Conservation (phyloP, 192 early-diverging fungal species). For the Backusella luteola region DNA sequence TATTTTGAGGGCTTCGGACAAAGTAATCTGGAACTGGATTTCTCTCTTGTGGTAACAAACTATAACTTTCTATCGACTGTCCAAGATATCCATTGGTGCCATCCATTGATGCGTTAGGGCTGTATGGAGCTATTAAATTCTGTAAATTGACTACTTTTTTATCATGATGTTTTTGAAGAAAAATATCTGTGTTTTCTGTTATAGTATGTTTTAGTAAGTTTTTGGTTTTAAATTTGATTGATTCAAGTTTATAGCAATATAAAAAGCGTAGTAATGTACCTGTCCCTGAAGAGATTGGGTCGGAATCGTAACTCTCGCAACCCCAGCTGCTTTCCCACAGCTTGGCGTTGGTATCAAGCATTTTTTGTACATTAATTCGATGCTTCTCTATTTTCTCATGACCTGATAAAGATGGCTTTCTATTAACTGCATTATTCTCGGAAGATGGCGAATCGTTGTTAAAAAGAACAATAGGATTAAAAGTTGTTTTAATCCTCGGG, state of each 20-base stretch:
- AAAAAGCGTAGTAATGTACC: background rate
- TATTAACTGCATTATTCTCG: background rate
- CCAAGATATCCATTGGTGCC: background rate
- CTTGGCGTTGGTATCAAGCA: conserved; percentile 19
- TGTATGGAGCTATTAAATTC: background rate
- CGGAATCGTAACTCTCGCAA: background rate
- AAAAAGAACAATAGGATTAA: background rate
- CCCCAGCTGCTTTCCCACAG: conserved; percentile 8
- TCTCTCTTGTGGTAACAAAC: background rate
- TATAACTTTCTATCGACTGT: background rate
- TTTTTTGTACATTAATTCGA: conserved; percentile 8
- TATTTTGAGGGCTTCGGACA: background rate
- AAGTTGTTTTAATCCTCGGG: background rate
- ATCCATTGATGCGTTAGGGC: background rate
- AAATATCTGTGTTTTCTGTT: background rate
- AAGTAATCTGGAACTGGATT: background rate
- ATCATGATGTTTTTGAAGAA: background rate
- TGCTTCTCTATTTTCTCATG: conserved; percentile 14
- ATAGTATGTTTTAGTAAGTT: background rate
- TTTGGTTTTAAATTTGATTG: background rate
- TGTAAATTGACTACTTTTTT: background rate
- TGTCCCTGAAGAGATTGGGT: background rate
- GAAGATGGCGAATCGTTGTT: background rate
- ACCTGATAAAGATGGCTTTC: background rate
- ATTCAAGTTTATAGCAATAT: background rate